phyloP scores from a whole-genome alignment of 2,329 filamentous ascomycete species.

The Pestalotiopsis sp. region DNA sequence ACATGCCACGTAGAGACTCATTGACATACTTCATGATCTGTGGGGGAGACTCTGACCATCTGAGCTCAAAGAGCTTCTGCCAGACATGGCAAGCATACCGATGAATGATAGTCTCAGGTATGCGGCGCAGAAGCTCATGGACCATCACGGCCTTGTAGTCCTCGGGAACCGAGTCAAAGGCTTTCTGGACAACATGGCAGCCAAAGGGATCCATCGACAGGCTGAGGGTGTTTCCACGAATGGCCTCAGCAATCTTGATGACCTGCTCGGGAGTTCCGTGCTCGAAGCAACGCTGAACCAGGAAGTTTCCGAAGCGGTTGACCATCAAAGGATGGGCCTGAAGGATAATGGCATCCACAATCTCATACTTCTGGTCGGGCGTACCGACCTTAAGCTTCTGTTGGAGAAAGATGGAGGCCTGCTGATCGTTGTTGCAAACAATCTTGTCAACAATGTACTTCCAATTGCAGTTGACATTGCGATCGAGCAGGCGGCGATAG shows the following conservation, averaged over 20 bases:
- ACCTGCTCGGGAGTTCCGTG: conserved; percentile 95
- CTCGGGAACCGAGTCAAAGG: conserved; percentile 95
- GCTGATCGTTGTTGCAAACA: conserved; percentile 98
- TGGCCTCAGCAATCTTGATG: conserved; percentile 90
- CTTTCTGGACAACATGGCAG: conserved; percentile 97
- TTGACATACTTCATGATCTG: conserved; percentile 99
- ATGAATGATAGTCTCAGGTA: conserved; percentile 97
- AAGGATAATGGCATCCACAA: conserved; percentile 92
- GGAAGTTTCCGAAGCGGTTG: conserved; percentile 97
- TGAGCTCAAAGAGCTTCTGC: conserved; percentile 98
- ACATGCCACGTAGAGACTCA: conserved; percentile 92
- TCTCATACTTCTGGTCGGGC: conserved; percentile 93
- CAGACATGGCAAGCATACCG: conserved; percentile 98
- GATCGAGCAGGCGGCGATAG: conserved; percentile 91
- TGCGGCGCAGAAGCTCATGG: conserved; percentile 91
- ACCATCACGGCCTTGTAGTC: conserved; percentile 99
- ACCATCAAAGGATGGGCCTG: conserved; percentile 97
- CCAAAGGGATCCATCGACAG: conserved; percentile 99
- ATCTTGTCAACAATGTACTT: conserved; percentile 99
- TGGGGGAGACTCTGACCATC: conserved; percentile 91
- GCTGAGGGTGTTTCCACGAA: conserved; percentile 89
- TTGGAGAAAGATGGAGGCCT: conserved; percentile 97
- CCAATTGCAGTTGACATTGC: conserved; percentile 98
- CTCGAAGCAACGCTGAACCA: conserved; percentile 98
- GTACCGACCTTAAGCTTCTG: conserved; percentile 98